Evolutionary conservation across 352 stramenopile genomes (phyloP).

Genomic region (Peronospora farinosa): DNA sequence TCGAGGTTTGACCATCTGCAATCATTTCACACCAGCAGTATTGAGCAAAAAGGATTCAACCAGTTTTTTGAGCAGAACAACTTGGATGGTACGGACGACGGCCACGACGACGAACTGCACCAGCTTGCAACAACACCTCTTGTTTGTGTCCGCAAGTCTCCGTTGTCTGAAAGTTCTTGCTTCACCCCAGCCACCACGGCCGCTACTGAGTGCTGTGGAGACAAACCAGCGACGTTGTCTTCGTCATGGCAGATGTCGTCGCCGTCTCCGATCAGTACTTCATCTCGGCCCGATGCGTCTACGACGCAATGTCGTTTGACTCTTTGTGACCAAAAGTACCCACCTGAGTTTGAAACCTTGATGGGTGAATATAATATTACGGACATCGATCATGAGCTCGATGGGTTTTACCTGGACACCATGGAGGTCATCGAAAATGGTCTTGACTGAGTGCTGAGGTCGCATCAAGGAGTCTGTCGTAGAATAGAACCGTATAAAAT

Average conservation of each 20-base stretch:
- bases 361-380: slow-evolving; percentile 75
- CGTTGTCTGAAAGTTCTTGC: slow-evolving; percentile 18
- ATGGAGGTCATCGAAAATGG: slow-evolving; percentile 60
- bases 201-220: slow-evolving; percentile 40
- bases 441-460: slow-evolving; percentile 38
- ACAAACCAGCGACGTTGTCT: slow-evolving; percentile 24
- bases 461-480: slow-evolving; percentile 1
- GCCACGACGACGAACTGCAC: slow-evolving; percentile 26
- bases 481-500: slow-evolving; percentile 23
- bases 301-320: slow-evolving; percentile 17
- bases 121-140: slow-evolving; percentile 19
- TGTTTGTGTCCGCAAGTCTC: slow-evolving; percentile 14
- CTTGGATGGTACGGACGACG: slow-evolving; percentile 23
- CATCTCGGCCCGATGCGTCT: slow-evolving; percentile 7
- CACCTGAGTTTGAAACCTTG: slow-evolving; percentile 65
- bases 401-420: slow-evolving; percentile 76
- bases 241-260: slow-evolving; percentile 24
- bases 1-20: slow-evolving; percentile 42
- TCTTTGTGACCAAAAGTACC: slow-evolving; percentile 36
- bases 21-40: slow-evolving; percentile 56
- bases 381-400: slow-evolving; percentile 77
- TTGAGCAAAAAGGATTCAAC: slow-evolving; percentile 73
- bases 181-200: slow-evolving; percentile 26
- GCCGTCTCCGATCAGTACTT: slow-evolving; percentile 12
- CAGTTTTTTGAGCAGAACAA: slow-evolving; percentile 69